Percentiles rank a stretch among this genome's conserved stretches.
phyloP scores from a whole-genome alignment of 2,329 filamentous ascomycete genomes.

The Dactylellina sp. region DNA sequence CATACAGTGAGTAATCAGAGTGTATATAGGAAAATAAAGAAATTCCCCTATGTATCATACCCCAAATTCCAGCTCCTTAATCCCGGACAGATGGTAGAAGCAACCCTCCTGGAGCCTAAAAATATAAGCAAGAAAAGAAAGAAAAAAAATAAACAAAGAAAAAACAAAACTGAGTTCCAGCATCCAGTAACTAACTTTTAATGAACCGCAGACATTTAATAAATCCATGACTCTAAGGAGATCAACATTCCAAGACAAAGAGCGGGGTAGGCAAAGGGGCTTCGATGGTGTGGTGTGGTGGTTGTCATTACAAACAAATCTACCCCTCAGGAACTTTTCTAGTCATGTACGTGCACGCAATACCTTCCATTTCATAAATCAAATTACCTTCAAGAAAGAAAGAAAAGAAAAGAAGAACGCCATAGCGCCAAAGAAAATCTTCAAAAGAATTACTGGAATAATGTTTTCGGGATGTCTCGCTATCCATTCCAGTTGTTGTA shows the following conservation, averaged over 20 bases:
- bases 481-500: conserved; percentile 11
- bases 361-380: conserved; percentile 2
- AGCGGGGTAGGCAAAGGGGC: neutral
- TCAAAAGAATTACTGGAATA: too few species aligned
- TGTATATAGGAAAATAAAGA: too few species aligned
- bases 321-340: neutral
- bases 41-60: too few species aligned
- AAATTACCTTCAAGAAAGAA: neutral
- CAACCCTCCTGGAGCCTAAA: neutral
- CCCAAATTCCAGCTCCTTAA: too few species aligned
- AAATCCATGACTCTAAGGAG: neutral
- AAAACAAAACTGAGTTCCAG: neutral
- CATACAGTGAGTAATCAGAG: too few species aligned
- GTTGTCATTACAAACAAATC: neutral
- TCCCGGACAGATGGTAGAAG: too few species aligned
- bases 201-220: too few species aligned
- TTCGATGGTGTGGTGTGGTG: too few species aligned
- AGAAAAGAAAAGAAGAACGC: neutral
- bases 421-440: conserved; percentile 16
- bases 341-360: neutral
- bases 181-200: neutral
- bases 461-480: too few species aligned
- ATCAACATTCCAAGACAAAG: conserved; percentile 11
- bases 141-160: too few species aligned
- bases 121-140: neutral